phyloP scores from a whole-genome alignment of 257 asterid species.

The Nemophila menziesii region DNA sequence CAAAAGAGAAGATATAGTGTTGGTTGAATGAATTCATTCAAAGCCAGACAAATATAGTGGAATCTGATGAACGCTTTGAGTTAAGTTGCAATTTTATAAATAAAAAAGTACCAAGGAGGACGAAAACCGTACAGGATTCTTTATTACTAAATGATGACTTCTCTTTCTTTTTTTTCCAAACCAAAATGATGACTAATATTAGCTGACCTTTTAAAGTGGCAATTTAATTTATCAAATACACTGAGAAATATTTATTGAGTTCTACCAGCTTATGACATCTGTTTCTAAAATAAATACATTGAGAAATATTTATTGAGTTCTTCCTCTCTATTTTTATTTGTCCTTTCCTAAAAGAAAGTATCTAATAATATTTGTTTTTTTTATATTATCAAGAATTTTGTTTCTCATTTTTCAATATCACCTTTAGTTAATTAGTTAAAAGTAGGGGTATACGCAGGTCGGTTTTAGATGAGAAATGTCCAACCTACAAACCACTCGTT shows the following conservation, averaged over 20 bases:
- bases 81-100: slow-evolving; percentile 4
- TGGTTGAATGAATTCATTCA: not conserved
- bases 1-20: too few species aligned
- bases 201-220: not conserved
- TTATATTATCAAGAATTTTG: too few species aligned
- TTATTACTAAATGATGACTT: too few species aligned
- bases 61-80: slow-evolving; percentile 9
- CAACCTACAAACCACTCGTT: too few species aligned
- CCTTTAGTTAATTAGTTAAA: too few species aligned
- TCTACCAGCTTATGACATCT: slow-evolving; percentile 4
- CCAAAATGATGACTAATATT: too few species aligned
- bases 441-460: too few species aligned
- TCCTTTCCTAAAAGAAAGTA: not conserved
- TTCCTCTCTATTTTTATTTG: too few species aligned
- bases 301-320: slow-evolving; percentile 2
- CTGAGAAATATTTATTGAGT: slow-evolving; percentile 2
- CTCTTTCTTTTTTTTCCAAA: too few species aligned
- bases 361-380: not conserved
- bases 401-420: too few species aligned
- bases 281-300: slow-evolving; percentile 1
- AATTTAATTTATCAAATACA: slow-evolving; percentile 1
- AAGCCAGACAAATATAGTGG: slow-evolving; percentile 5
- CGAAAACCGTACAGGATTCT: not conserved
- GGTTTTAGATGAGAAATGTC: too few species aligned
- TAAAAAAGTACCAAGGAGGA: slow-evolving; percentile 6